Evolutionary conservation across 805 yeast genomes (phyloP).

Genomic region (Nakazawaea wickerhamii): DNA sequence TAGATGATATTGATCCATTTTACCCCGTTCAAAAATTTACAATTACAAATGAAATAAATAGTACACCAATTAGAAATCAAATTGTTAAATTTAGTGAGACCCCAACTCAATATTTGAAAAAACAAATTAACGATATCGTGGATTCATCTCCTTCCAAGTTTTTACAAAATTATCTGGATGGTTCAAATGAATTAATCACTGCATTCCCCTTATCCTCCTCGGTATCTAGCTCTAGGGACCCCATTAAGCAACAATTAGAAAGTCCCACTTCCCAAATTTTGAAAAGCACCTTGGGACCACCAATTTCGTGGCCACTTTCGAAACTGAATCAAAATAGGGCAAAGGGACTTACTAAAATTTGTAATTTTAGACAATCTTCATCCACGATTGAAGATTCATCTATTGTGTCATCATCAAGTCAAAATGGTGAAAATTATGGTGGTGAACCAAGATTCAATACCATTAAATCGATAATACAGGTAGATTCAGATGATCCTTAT

Average conservation of each 20-base stretch:
- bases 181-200: conserved; percentile 4
- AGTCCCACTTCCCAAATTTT: background rate
- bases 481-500: background rate
- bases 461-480: background rate
- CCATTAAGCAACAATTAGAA: background rate
- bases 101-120: background rate
- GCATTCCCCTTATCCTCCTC: background rate
- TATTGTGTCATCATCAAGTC: conserved; percentile 1
- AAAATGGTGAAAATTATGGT: background rate
- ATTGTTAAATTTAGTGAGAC: background rate
- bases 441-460: background rate
- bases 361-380: background rate
- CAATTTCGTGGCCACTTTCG: background rate
- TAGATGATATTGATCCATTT: background rate
- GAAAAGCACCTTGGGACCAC: background rate
- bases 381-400: background rate
- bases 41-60: background rate
- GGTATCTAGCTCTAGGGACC: background rate
- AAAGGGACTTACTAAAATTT: background rate
- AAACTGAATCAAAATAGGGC: background rate
- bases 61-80: background rate
- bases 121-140: background rate
- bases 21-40: background rate
- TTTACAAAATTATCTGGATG: conserved; percentile 7
- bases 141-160: conserved; percentile 7